Conservation (phyloP, 345 rosid species). For the Citrus cavaleriei region DNA sequence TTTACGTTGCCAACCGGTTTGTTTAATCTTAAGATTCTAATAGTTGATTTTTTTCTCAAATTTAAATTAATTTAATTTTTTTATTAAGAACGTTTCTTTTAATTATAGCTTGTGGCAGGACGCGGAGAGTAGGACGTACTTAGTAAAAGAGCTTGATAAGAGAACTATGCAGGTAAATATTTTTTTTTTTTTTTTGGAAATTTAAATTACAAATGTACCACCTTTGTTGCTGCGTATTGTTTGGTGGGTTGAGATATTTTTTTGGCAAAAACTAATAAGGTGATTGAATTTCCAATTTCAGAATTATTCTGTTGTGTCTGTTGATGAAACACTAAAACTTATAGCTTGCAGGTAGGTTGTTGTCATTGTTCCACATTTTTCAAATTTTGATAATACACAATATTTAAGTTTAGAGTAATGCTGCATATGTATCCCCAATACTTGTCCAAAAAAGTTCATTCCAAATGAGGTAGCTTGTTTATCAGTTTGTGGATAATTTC, state of each 20-base stretch:
- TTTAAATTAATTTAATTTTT: neutral
- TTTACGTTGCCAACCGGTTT: constrained; percentile 46
- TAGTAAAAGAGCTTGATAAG: constrained; percentile 37
- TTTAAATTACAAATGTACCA: neutral
- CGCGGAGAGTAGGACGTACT: constrained; percentile 35
- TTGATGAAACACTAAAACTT: constrained; percentile 46
- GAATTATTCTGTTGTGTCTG: constrained; percentile 41
- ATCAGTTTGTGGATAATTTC: neutral
- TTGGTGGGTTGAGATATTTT: neutral
- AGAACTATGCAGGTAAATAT: constrained; percentile 33
- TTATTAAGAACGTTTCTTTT: neutral
- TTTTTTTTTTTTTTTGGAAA: too few relatives aligned
- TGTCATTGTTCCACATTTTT: neutral
- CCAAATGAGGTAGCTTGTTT: neutral
- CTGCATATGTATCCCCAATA: neutral
- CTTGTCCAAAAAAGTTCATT: too few relatives aligned
- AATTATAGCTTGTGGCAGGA: constrained; percentile 48
- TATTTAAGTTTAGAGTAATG: neutral
- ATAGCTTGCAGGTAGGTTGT: constrained; percentile 40
- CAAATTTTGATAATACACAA: neutral
- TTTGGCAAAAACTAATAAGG: neutral
- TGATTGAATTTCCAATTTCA: constrained; percentile 17
- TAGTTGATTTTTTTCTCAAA: neutral
- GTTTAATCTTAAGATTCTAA: neutral
- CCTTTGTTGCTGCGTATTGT: neutral